A percentile compares a stretch with the other conserved stretches of the same genome.
Evolutionary conservation across 306 rosid species (phyloP).

Genomic region (Trichosanthes cucumerina): DNA sequence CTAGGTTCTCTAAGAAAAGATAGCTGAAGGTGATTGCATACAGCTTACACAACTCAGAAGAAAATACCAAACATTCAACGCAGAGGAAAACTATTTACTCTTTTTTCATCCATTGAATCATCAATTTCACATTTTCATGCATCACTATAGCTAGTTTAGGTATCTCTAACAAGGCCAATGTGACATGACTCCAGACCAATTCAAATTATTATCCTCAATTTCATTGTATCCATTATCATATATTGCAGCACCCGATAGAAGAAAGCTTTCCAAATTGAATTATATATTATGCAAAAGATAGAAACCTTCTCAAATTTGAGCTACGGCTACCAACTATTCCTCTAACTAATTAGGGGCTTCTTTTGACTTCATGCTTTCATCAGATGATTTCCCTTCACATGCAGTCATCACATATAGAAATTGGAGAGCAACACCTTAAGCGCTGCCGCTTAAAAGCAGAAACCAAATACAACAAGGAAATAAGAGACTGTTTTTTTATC

Average conservation of each 20-base stretch:
- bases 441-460: not conserved
- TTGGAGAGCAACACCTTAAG: not conserved
- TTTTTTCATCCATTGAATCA: not conserved
- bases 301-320: not conserved
- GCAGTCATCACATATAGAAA: not conserved
- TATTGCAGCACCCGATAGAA: not conserved
- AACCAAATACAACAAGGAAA: not conserved
- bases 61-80: not conserved
- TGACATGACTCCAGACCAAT: not conserved
- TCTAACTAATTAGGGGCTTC: not conserved
- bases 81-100: not conserved
- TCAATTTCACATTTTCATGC: not conserved
- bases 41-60: not conserved
- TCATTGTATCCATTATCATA: not conserved
- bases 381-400: not conserved
- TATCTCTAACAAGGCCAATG: not conserved
- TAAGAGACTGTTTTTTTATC: not conserved
- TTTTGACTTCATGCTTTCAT: not conserved
- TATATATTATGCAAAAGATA: not conserved
- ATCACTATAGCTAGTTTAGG: not conserved
- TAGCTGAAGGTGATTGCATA: not conserved
- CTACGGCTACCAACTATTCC: not conserved
- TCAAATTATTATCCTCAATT: not conserved
- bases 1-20: not conserved
- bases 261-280: not conserved